These are phyloP conservation scores for Chlorella sp. DNA, from an alignment of 139 green algal genomes.

Conservation along the genomic window DNA sequence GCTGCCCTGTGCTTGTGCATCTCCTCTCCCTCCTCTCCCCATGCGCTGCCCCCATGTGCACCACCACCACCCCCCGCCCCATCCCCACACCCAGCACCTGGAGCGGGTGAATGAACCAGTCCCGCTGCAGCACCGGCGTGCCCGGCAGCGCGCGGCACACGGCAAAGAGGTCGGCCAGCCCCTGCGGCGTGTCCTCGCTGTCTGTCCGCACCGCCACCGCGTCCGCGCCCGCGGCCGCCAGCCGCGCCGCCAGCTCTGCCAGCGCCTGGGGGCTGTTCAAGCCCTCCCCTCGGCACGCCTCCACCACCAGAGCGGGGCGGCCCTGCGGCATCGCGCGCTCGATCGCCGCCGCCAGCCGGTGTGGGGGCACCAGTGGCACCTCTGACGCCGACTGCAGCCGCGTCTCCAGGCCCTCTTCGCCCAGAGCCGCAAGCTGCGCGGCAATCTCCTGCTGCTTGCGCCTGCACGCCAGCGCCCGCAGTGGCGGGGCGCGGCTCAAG, in stretches of 20 bases:
- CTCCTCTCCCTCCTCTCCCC: background rate
- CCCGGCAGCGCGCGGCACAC: background rate
- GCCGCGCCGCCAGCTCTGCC: slow-evolving; percentile 31
- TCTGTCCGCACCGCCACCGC: slow-evolving; percentile 72
- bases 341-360: slow-evolving; percentile 64
- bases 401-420: slow-evolving; percentile 66
- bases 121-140: slow-evolving; percentile 65
- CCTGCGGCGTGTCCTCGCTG: slow-evolving; percentile 61
- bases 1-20: background rate
- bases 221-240: slow-evolving; percentile 55
- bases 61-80: background rate
- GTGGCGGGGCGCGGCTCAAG: background rate
- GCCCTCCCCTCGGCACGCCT: slow-evolving; percentile 14
- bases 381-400: slow-evolving; percentile 51
- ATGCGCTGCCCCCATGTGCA: background rate
- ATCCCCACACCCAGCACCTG: slow-evolving; percentile 35
- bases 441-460: slow-evolving; percentile 55
- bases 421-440: slow-evolving; percentile 44
- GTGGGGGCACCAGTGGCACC: slow-evolving; percentile 43
- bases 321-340: slow-evolving; percentile 31
- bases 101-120: slow-evolving; percentile 84
- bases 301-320: slow-evolving; percentile 48
- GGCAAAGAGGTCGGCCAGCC: slow-evolving; percentile 47
- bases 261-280: slow-evolving; percentile 33
- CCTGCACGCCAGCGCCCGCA: slow-evolving; percentile 26